These are phyloP conservation scores for Taiozyma sp. DNA, from an alignment of 1,139 yeast species.

Conservation along the genomic window DNA sequence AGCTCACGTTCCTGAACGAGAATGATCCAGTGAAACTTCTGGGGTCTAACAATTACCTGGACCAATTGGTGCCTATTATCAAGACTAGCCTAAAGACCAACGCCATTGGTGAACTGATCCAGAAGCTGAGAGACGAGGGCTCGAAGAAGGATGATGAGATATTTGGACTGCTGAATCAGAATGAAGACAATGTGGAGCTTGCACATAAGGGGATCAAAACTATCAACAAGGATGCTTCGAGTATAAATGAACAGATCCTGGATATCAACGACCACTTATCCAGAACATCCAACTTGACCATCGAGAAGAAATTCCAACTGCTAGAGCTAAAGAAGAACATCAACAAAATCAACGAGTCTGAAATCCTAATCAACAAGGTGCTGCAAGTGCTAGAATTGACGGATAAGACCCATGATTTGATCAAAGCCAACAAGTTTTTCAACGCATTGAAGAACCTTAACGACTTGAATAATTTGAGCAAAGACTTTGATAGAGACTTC, in stretches of 20 bases:
- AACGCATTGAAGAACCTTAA: slow-evolving; percentile 82
- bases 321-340: slow-evolving; percentile 54
- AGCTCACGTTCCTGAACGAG: slow-evolving; percentile 15
- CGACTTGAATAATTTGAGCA: slow-evolving; percentile 63
- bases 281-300: slow-evolving; percentile 58
- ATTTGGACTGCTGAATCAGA: slow-evolving; percentile 52
- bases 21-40: slow-evolving; percentile 32
- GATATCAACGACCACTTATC: slow-evolving; percentile 49
- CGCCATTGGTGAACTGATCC: slow-evolving; percentile 51
- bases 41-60: slow-evolving; percentile 66
- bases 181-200: slow-evolving; percentile 52
- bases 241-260: slow-evolving; percentile 46
- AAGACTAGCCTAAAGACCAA: slow-evolving; percentile 56
- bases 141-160: slow-evolving; percentile 59
- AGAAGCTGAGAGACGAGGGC: slow-evolving; percentile 51
- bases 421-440: slow-evolving; percentile 70
- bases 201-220: slow-evolving; percentile 51
- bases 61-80: slow-evolving; percentile 76
- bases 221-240: slow-evolving; percentile 49
- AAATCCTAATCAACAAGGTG: slow-evolving; percentile 57
- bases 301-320: slow-evolving; percentile 49
- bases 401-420: slow-evolving; percentile 78
- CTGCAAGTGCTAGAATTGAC: slow-evolving; percentile 81
- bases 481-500: slow-evolving; percentile 61
- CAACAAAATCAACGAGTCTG: slow-evolving; percentile 58